Evolutionary conservation across 192 early-diverging fungal genomes (phyloP), one percentile per base, ranked within the genome.

Genomic region (Backusella liffmaniae): DNA sequence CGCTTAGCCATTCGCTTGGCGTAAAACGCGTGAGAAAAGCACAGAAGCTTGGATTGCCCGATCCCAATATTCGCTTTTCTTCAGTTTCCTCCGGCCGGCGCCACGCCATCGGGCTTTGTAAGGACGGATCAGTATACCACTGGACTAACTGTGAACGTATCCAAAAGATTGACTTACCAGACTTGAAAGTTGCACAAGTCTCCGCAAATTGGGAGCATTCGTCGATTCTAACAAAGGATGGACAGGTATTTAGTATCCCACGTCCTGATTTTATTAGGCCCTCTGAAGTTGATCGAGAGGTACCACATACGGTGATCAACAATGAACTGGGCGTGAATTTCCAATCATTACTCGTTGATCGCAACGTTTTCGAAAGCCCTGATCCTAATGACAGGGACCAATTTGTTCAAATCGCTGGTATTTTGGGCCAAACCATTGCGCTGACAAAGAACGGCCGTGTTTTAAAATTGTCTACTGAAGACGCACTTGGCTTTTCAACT

Each of bases 101-200:
- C 7, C 82, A 83, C 49, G 82, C 77, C 34, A 73, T 83, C 29
- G 75, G 70, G 8, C 42, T 83, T 15, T 75, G 51, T 21, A 59
- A 66, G 3, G 75, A 79, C 32, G 72, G 67, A 4, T 65, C 39
- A 1, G 73, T 79, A 2, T 79, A 73, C 70, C 74, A 83, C 35
- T 83, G 77, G 77, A 51, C 73, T 3, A 79, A 83, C 56, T 34
- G 69, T 21, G 29, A 62, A 18, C 65, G 35, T 16, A 26, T 73
- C 70, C 72, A 81, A 44, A 32, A 53, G 5, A 39, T 81, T 3
- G 34, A 71, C 1, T 37, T 80, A 7, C 66, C 59, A n/a, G 23
- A 16, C 3, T 67, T 36, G 16, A 34, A 42, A 13, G 15, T 81
- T 5, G 72, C 65, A 13, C 80, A 81, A 32, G 76, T 77, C 3